Conservation (phyloP, 768 basidiomycete species). For the Agaricus subrufescens region DNA sequence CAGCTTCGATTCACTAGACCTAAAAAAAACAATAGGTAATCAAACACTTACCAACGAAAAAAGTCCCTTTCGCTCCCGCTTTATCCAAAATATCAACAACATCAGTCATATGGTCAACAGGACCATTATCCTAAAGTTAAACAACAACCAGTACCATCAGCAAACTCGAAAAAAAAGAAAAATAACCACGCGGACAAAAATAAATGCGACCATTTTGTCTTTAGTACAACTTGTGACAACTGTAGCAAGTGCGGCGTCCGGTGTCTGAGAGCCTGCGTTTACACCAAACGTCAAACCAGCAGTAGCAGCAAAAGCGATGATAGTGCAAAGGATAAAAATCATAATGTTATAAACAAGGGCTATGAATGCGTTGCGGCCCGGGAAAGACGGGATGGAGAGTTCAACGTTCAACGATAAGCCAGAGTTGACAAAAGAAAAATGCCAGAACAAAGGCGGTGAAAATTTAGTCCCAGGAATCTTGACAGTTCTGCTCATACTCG, state of each 20-base stretch:
- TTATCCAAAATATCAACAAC: constrained; percentile 22
- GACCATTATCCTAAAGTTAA: constrained; percentile 15
- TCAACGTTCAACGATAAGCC: too few species aligned
- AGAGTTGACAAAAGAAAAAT: too few species aligned
- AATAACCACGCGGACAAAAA: background rate
- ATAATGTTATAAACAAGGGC: too few species aligned
- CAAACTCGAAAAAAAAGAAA: too few species aligned
- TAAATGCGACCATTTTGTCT: background rate
- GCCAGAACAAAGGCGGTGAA: too few species aligned
- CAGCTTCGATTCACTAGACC: background rate
- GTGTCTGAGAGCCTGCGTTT: background rate
- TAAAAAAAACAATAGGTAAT: background rate
- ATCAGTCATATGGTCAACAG: constrained; percentile 21
- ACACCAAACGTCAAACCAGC: background rate
- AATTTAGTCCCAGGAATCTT: too few species aligned
- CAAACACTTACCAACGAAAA: constrained; percentile 32
- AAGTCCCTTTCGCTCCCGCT: constrained; percentile 31
- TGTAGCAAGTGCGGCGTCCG: background rate
- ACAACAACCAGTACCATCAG: too few species aligned
- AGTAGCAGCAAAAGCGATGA: background rate
- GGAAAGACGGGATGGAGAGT: too few species aligned
- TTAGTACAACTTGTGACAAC: background rate
- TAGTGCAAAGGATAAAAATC: background rate
- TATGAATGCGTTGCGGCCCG: too few species aligned
- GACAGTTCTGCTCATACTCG: too few species aligned